phyloP scores from a whole-genome alignment of 371 early-diverging fungal species.

The Funneliformis caledonium region DNA sequence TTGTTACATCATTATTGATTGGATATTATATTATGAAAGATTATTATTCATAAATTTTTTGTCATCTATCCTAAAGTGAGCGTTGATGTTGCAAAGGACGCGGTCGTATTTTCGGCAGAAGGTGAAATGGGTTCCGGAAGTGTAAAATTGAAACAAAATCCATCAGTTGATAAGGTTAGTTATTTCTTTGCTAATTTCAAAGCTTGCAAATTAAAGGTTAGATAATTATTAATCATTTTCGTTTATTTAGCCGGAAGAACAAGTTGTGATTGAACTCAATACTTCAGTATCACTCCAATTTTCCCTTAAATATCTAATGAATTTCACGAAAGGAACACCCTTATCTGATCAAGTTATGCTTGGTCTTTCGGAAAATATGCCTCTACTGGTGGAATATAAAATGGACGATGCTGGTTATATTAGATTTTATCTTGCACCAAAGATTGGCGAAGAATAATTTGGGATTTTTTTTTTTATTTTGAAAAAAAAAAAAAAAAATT shows the following conservation, averaged over 20 bases:
- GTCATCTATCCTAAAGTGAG: slow-evolving; percentile 57
- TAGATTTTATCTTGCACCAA: slow-evolving; percentile 82
- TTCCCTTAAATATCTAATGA: slow-evolving; percentile 91
- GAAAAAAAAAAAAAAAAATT: too few species aligned
- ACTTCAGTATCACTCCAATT: slow-evolving; percentile 85
- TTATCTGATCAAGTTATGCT: slow-evolving; percentile 80
- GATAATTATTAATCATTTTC: neutral
- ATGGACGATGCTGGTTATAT: slow-evolving; percentile 91
- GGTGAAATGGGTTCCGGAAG: slow-evolving; percentile 92
- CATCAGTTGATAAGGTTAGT: slow-evolving; percentile 73
- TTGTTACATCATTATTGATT: neutral
- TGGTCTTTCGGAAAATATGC: slow-evolving; percentile 84
- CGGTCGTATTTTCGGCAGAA: slow-evolving; percentile 85
- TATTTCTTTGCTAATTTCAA: neutral
- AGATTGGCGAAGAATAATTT: slow-evolving; percentile 47
- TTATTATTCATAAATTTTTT: neutral
- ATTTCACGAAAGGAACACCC: slow-evolving; percentile 96
- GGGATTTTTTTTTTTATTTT: neutral
- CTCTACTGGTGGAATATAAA: slow-evolving; percentile 93
- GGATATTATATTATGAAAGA: neutral
- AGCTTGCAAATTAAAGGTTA: neutral
- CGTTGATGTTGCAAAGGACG: slow-evolving; percentile 92
- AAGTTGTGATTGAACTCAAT: slow-evolving; percentile 77
- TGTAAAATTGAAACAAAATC: slow-evolving; percentile 80
- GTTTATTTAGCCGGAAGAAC: slow-evolving; percentile 62